Base-by-base conservation (phyloP, 805 yeast species). In the Kluyveromyces nonfermentans region DNA sequence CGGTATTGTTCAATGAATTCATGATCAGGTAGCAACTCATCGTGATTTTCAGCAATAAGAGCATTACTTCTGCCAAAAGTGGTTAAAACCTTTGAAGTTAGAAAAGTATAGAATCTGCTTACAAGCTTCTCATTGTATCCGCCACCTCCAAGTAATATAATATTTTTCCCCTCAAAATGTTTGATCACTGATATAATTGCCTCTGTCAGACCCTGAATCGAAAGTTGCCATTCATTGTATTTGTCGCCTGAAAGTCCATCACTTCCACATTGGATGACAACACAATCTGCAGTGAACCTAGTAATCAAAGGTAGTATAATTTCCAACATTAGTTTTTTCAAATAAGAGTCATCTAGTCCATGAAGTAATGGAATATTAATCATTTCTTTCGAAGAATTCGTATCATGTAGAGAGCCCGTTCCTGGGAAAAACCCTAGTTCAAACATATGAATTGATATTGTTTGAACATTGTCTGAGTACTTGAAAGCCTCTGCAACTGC, bases 391-490 rank as follows among this genome's bases (percentile, higher is more conserved):
- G 72, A 73, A 1, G 56, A 38, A 0, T 71, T 71, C 1, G 52
- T 39, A 25, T 68, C 71, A 10, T 63, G 50, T 7, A 69, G 35
- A 0, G 59, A 56, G 0, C 90, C 90, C 0, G 87, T 72, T 1
- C 88, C 86, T 0, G 93, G 93, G 50, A 73, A 84, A 55, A 84
- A 84, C 0, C 87, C 88, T 2, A 70, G 43, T 44, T 80, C 90
- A 48, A 61, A 68, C 25, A 84, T 55, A 60, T 84, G 94, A 2
- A 82, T 47, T 1, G 88, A 81, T 17, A 80, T 64, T 1, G 85
- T 79, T 41, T 73, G 59, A 0, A 84, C 83, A 28, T 71, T 72
- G 33, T 69, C 66, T 1, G 82, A 73, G 46, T 63, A 69, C 47
- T 68, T 62, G 60, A 81, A 83, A 0, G 87, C 86, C 2, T 67